These are phyloP conservation scores for Trypanosoma platydactyli DNA, from an alignment of 208 protist genomes.

Conservation along the genomic window DNA sequence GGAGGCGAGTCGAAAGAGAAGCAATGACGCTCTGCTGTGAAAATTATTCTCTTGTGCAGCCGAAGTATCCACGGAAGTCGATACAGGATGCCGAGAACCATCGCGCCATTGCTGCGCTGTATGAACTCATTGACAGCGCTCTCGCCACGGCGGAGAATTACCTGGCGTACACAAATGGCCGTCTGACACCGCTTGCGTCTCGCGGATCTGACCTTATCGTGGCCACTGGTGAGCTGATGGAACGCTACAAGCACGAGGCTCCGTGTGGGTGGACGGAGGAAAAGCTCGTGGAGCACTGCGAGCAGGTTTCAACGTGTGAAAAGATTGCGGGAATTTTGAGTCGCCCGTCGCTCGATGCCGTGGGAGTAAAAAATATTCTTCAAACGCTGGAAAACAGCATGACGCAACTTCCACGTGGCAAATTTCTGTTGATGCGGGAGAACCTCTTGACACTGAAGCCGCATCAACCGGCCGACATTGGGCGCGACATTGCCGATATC, in stretches of 20 bases:
- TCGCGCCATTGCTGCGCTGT: slow-evolving; percentile 43
- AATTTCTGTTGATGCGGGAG: slow-evolving; percentile 60
- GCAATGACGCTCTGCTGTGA: slow-evolving; percentile 21
- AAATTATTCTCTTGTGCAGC: slow-evolving; percentile 36
- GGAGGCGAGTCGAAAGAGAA: slow-evolving; percentile 7
- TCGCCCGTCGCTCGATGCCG: slow-evolving; percentile 50
- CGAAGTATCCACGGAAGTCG: slow-evolving; percentile 57
- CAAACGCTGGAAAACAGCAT: slow-evolving; percentile 37
- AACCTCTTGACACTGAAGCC: slow-evolving; percentile 51
- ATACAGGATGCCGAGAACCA: slow-evolving; percentile 72
- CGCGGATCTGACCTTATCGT: slow-evolving; percentile 39
- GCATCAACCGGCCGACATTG: slow-evolving; percentile 42
- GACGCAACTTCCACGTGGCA: slow-evolving; percentile 52
- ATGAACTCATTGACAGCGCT: slow-evolving; percentile 61
- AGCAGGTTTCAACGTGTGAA: slow-evolving; percentile 49
- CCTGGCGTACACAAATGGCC: slow-evolving; percentile 60
- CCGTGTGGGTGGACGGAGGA: slow-evolving; percentile 77
- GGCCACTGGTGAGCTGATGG: slow-evolving; percentile 36
- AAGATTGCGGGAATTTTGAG: slow-evolving; percentile 41
- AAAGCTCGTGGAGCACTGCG: slow-evolving; percentile 58
- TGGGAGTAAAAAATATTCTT: slow-evolving; percentile 40
- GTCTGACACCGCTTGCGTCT: slow-evolving; percentile 48
- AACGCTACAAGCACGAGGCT: slow-evolving; percentile 62
- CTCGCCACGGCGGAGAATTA: slow-evolving; percentile 75
- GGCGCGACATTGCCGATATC: slow-evolving; percentile 45